A percentile compares a stretch with the other conserved stretches of the same genome.
Evolutionary conservation across 2,329 filamentous ascomycete genomes (phyloP).

Genomic region (Alternaria solani): DNA sequence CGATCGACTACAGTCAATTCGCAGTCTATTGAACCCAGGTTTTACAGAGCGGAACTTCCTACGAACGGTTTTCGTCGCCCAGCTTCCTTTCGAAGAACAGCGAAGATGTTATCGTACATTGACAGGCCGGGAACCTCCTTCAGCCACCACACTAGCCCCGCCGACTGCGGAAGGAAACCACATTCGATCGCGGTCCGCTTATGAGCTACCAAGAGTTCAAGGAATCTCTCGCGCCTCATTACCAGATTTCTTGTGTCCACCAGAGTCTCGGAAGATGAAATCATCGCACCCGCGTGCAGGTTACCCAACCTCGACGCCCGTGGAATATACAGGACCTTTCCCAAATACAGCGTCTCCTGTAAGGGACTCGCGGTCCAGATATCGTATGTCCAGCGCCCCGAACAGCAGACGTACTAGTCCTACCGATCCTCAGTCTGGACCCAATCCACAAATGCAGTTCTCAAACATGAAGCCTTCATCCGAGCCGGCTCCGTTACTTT

Average conservation of each 20-base stretch:
- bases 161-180: constrained; percentile 18
- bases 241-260: constrained; percentile 19
- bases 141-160: constrained; percentile 31
- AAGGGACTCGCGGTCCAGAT: constrained; percentile 18
- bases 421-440: neutral
- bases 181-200: constrained; percentile 19
- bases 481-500: neutral
- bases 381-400: constrained; percentile 21
- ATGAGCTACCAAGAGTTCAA: constrained; percentile 14
- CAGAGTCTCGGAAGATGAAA: constrained; percentile 19
- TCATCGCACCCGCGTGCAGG: neutral
- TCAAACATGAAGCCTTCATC: neutral
- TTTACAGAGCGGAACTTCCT: constrained; percentile 40
- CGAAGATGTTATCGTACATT: constrained; percentile 37
- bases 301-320: neutral
- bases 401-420: constrained; percentile 12
- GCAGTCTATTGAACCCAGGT: constrained; percentile 32
- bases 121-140: constrained; percentile 36
- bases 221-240: constrained; percentile 22
- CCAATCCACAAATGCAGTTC: constrained; percentile 7
- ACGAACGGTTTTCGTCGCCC: constrained; percentile 36
- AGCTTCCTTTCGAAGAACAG: constrained; percentile 32
- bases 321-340: neutral
- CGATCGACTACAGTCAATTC: constrained; percentile 33
- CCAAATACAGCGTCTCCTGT: neutral